phyloP scores from a whole-genome alignment of 1,284 basidiomycete genomes.

The Cystobasidium slooffiae region DNA sequence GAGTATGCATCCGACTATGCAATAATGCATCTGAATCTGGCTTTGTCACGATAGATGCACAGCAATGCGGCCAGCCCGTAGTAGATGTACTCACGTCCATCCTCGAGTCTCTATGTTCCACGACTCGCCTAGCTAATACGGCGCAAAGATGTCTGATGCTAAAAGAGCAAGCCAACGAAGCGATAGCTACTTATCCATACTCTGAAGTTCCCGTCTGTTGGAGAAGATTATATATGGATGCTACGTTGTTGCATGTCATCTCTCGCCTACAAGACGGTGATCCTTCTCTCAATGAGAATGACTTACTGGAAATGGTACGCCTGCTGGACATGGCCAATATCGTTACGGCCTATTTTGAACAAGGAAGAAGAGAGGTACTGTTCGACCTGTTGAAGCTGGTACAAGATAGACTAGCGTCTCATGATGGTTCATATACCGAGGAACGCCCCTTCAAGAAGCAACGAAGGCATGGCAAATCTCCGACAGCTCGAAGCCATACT shows the following conservation, averaged over 20 bases:
- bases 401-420: conserved; percentile 54
- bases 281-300: background rate
- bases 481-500: background rate
- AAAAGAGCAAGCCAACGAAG: conserved; percentile 57
- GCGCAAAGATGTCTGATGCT: conserved; percentile 49
- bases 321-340: conserved; percentile 79
- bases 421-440: background rate
- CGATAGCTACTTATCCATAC: conserved; percentile 59
- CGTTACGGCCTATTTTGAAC: conserved; percentile 76
- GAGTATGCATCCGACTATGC: background rate
- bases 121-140: conserved; percentile 3
- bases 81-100: conserved; percentile 1
- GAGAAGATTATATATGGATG: conserved; percentile 61
- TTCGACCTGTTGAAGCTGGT: conserved; percentile 65
- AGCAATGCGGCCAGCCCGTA: conserved; percentile 30
- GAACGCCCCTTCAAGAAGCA: conserved; percentile 10
- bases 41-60: conserved; percentile 8
- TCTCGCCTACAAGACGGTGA: background rate
- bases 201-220: conserved; percentile 56
- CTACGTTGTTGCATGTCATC: conserved; percentile 52
- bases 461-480: background rate
- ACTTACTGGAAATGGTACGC: conserved; percentile 58
- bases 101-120: conserved; percentile 5
- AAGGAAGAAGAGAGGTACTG: conserved; percentile 66
- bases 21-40: background rate